Evolutionary conservation across 345 rosid genomes (phyloP).

Genomic region (Salix arbutifolia): DNA sequence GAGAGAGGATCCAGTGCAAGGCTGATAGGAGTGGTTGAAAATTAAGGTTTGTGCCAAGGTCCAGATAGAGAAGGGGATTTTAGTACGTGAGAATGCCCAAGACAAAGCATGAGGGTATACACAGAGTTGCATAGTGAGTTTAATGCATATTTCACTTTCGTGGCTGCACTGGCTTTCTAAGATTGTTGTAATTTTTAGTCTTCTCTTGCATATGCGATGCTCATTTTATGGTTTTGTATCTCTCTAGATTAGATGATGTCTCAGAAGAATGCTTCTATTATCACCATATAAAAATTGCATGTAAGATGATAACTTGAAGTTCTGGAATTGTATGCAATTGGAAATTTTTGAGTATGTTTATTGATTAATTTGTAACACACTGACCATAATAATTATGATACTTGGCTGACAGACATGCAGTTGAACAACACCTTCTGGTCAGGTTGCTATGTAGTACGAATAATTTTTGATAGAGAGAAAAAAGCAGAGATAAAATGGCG

Average conservation of each 20-base stretch:
- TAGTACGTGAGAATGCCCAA: slow-evolving; percentile 84
- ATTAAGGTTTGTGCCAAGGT: slow-evolving; percentile 71
- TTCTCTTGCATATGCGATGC: no score
- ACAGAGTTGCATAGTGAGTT: slow-evolving; percentile 54
- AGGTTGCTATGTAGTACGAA: neutral
- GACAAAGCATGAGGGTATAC: slow-evolving; percentile 79
- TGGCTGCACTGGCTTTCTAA: neutral
- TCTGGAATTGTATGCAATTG: no score
- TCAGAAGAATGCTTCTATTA: no score
- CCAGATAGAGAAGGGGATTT: slow-evolving; percentile 84
- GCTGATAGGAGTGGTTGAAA: slow-evolving; percentile 68
- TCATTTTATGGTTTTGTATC: no score
- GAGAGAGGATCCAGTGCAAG: slow-evolving; percentile 74
- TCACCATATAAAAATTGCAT: no score
- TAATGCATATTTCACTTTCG: neutral
- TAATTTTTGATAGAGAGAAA: neutral
- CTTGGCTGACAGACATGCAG: neutral
- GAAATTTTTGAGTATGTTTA: neutral
- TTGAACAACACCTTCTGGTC: neutral
- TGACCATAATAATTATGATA: neutral
- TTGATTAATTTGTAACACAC: neutral
- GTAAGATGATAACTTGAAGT: no score
- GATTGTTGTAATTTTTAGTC: no score
- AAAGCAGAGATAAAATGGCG: neutral
- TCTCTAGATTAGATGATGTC: no score